A percentile compares a stretch with the other conserved stretches of the same genome.
These are phyloP conservation scores for Globisporangium lucens DNA, from an alignment of 352 stramenopile genomes.

Conservation along the genomic window DNA sequence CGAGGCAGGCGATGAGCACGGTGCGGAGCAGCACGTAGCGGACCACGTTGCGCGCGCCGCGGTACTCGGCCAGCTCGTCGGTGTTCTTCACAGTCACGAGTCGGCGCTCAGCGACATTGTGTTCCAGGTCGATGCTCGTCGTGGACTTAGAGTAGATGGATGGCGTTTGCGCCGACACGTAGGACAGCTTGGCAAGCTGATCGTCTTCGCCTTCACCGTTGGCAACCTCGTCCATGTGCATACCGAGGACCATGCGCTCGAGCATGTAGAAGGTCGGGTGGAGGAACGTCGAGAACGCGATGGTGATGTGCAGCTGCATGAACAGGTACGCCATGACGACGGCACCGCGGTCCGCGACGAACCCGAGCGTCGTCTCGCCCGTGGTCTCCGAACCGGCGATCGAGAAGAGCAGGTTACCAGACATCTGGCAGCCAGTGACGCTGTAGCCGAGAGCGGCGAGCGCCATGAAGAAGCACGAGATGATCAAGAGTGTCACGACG, in stretches of 20 bases:
- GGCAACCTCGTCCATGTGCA: slow-evolving; percentile 24
- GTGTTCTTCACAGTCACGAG: slow-evolving; percentile 7
- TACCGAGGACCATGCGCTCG: slow-evolving; percentile 41
- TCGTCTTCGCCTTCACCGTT: neutral
- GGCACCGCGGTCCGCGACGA: slow-evolving; percentile 29
- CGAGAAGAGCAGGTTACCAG: slow-evolving; percentile 51
- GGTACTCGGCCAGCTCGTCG: slow-evolving; percentile 19
- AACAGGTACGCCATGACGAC: slow-evolving; percentile 42
- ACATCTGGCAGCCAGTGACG: slow-evolving; percentile 41
- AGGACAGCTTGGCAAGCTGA: slow-evolving; percentile 11
- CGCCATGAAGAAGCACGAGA: slow-evolving; percentile 41
- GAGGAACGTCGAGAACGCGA: slow-evolving; percentile 47
- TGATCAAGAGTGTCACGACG: slow-evolving; percentile 31
- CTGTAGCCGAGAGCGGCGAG: slow-evolving; percentile 33
- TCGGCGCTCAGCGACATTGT: slow-evolving; percentile 6
- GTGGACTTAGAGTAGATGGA: slow-evolving; percentile 20
- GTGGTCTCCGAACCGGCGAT: slow-evolving; percentile 25
- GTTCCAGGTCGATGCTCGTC: slow-evolving; percentile 16
- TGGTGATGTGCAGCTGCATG: slow-evolving; percentile 53
- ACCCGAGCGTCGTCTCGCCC: slow-evolving; percentile 29
- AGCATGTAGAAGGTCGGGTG: slow-evolving; percentile 49
- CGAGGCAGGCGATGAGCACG: slow-evolving; percentile 20
- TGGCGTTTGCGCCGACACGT: slow-evolving; percentile 13
- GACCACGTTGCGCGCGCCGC: slow-evolving; percentile 19
- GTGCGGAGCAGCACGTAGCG: slow-evolving; percentile 24